phyloP scores from a whole-genome alignment of 116 monocot genomes.

The Dioscorea cayenensis region DNA sequence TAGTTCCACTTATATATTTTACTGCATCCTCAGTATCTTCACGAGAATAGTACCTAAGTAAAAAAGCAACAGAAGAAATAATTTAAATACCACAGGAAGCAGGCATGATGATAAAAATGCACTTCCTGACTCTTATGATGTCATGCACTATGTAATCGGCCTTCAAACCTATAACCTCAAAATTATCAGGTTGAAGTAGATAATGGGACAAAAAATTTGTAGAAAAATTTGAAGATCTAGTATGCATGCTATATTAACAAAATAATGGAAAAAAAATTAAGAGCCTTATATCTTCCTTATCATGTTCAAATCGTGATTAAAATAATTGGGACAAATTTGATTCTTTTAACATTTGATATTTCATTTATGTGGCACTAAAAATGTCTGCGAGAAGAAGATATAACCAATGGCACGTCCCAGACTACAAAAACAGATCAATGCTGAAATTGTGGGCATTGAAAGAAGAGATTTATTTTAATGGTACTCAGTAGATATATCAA shows the following conservation, averaged over 20 bases:
- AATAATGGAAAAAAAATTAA: no score
- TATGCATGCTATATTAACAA: no score
- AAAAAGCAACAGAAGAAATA: conserved; percentile 5
- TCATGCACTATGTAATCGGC: neutral
- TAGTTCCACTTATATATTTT: conserved; percentile 97
- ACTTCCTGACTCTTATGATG: neutral
- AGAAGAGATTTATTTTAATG: neutral
- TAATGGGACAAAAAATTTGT: no score
- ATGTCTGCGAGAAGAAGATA: neutral
- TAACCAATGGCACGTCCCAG: neutral
- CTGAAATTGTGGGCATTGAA: neutral
- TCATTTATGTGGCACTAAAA: neutral
- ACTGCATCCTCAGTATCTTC: conserved; percentile 93
- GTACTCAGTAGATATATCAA: neutral
- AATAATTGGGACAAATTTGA: neutral
- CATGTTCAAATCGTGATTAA: no score
- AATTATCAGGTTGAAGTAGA: no score
- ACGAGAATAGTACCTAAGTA: conserved; percentile 77
- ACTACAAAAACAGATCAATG: neutral
- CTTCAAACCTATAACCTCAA: neutral
- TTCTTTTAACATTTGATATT: neutral
- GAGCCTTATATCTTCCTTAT: no score
- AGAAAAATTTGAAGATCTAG: no score
- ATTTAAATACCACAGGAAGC: neutral
- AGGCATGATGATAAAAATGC: neutral